Evolutionary conservation across 176 grass and related monocot species (phyloP).

Genomic region (Rhipidocladum racemiflorum): DNA sequence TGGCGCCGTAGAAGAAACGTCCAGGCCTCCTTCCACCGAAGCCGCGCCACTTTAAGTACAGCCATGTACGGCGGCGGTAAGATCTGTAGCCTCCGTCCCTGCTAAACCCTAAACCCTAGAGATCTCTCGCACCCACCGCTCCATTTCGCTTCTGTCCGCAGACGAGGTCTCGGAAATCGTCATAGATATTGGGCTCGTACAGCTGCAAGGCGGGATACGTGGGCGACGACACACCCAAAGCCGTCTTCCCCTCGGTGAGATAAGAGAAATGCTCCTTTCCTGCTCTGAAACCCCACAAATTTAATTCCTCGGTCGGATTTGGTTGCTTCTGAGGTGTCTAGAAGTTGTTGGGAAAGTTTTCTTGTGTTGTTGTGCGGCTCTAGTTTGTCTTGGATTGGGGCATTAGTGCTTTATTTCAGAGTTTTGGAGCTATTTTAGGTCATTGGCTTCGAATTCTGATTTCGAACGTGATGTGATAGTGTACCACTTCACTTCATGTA

Average conservation of each 20-base stretch:
- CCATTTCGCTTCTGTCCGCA: slow-evolving; percentile 22
- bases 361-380: neutral
- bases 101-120: slow-evolving; percentile 44
- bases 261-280: neutral
- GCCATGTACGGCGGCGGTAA: slow-evolving; percentile 97
- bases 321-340: neutral
- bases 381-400: neutral
- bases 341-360: neutral
- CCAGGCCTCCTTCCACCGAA: neutral
- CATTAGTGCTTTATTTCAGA: neutral
- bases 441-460: neutral
- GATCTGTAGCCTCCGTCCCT: slow-evolving; percentile 1
- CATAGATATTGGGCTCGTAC: slow-evolving; percentile 87
- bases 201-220: slow-evolving; percentile 98
- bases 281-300: neutral
- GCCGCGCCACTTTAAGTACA: neutral
- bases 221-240: slow-evolving; percentile 92
- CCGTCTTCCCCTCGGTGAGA: slow-evolving; percentile 90
- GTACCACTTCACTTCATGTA: neutral
- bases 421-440: neutral
- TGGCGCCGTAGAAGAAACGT: neutral
- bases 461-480: neutral
- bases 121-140: slow-evolving; percentile 11
- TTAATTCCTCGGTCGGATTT: neutral
- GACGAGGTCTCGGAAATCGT: slow-evolving; percentile 98